Evolutionary conservation across 257 asterid genomes (phyloP), one percentile per base, ranked within the genome.

Genomic region (Primulina huaijiensis): DNA sequence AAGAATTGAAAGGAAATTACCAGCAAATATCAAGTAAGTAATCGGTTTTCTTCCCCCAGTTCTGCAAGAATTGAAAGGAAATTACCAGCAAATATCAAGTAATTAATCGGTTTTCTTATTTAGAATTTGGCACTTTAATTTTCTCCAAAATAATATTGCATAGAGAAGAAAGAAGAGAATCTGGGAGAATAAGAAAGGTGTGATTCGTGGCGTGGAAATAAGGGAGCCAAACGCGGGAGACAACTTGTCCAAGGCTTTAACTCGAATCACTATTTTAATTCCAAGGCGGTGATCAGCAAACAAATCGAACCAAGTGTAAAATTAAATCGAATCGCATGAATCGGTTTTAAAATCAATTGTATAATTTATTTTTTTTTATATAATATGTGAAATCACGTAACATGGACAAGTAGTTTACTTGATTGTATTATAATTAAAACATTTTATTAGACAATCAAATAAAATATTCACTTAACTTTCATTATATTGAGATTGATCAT

Each of bases 131-230:
- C 62, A 65, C 21, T 6, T 50, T 5, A 17, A 16, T 17, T 50
- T 50, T 17, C 21, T 50, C 57, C 57, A 40, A 61, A 52, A 23
- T 4, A 17, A 55, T 46, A 23, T 30, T 72, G 76, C 80, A 67
- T 61, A 77, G 43, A 53, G 64, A 53, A 12, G 23, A 35, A 58
- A 33, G 0, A 71, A 30, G 68, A 2, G 56, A 72, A 23, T 23
- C 25, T 23, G 25, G 25, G 25, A 23, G 25, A 23, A 1, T 23
- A 23, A 23, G 25, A 23, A 23, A 23, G 25, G 25, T 29, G 72
- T 19, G 77, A 72, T 76, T 72, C 87, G 89, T 82, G 82, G 83
- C 85, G 82, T 75, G 82, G 78, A 58, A 68, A 40, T 14, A 58
- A 80, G 67, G 79, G 75, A 81, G 81, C 85, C 84, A 84, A 77